phyloP scores from a whole-genome alignment of 2,329 filamentous ascomycete species.

The Microsporum ferrugineum region DNA sequence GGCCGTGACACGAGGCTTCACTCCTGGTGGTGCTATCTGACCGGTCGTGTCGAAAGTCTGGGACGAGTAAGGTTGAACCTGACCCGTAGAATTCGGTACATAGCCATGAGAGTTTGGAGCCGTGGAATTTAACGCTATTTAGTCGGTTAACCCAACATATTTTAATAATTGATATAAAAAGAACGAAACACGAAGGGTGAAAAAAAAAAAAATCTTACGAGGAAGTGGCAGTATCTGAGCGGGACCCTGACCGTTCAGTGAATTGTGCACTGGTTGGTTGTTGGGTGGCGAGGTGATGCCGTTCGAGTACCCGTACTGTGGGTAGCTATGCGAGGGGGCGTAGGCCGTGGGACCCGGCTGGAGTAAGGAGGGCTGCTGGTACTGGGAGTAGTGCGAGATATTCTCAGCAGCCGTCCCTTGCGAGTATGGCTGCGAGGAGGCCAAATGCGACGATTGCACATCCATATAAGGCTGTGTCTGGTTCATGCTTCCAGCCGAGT shows the following conservation, averaged over 20 bases:
- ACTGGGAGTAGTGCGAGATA: slow-evolving; percentile 66
- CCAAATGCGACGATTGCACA: slow-evolving; percentile 65
- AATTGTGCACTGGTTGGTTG: slow-evolving; percentile 56
- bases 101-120: slow-evolving; percentile 28
- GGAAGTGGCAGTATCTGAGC: slow-evolving; percentile 61
- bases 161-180: not conserved
- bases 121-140: slow-evolving; percentile 16
- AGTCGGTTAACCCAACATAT: not conserved
- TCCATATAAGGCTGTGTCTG: slow-evolving; percentile 73
- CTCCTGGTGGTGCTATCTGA: slow-evolving; percentile 79
- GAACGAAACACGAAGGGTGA: no score
- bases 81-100: slow-evolving; percentile 29
- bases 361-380: slow-evolving; percentile 60
- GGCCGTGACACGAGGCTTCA: slow-evolving; percentile 92
- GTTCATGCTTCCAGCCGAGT: slow-evolving; percentile 56
- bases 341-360: slow-evolving; percentile 63
- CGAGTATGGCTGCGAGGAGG: slow-evolving; percentile 62
- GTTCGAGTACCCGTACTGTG: slow-evolving; percentile 63
- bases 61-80: slow-evolving; percentile 35
- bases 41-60: slow-evolving; percentile 72
- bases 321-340: slow-evolving; percentile 48
- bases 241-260: slow-evolving; percentile 54
- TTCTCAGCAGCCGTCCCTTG: slow-evolving; percentile 64
- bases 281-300: slow-evolving; percentile 68
- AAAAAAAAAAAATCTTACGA: slow-evolving; percentile 23